Evolutionary conservation across 345 rosid species (phyloP), one percentile per base, ranked within the genome.

Genomic region (Raphanus raphanistrum): DNA sequence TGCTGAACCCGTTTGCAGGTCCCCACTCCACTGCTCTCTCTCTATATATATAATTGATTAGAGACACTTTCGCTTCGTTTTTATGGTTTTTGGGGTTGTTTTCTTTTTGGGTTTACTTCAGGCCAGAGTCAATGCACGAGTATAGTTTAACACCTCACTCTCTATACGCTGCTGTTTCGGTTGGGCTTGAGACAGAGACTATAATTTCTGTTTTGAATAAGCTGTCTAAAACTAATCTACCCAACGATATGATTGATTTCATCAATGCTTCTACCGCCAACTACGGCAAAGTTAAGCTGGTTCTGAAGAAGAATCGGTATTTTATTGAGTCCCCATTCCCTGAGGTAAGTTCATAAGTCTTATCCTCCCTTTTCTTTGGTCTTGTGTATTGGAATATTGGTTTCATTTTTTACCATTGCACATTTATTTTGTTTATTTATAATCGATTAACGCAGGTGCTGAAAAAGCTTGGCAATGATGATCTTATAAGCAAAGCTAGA

Each of bases 1-100:
- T 17, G 98, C 99, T 4, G 99, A 95, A 80, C 99, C 99, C 0
- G 98, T 92, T 84, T 95, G 99, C 96, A 95, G 98, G 98, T 94
- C 63, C 48, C 38, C 5, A 8, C 5, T 89, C 68, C n/a, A n/a
- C n/a, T n/a, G n/a, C n/a, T 21, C 21, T 21, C 52, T 62, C 6
- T 17, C 2, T 38, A 1, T 27, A 33, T 33, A 6, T 33, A 33
- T 6, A 33, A 4, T 25, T 55, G 36, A 8, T 4, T 50, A 17
- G 5, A 50, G 5, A 50, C 0, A 52, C 60, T 17, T 17, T 55
- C 4, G 17, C 9, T 69, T 54, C 9, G 16, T 26, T 43, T 32
- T 31, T 54, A 0, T 28, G 31, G 1, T 28, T 27, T n/a, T 33
- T 33, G 2, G 1, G 0, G 72, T 57, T 21, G 35, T 33, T 32